Base-by-base conservation (phyloP, 768 basidiomycete genomes). In the Psilocybe cyanescens region DNA sequence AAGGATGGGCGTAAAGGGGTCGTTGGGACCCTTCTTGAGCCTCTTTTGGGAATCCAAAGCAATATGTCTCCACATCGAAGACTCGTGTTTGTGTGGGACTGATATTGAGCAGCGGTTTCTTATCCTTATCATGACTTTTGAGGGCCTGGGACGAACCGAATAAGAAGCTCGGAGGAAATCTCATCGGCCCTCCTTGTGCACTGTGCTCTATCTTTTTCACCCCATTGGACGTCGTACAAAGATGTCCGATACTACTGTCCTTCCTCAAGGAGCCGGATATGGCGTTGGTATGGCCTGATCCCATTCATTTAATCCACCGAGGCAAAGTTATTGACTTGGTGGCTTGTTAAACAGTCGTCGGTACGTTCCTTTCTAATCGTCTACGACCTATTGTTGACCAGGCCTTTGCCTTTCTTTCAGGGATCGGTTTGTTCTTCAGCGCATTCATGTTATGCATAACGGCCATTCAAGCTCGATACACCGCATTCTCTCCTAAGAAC, bases 401-500 rank as follows among this genome's bases (percentile, higher is more conserved):
- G 54, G 17, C 31, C 24, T 24, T 33, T 57, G 39, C 16, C 16
- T 30, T 29, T 51, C 30, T 19, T 41, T 31, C 62, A 89, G 94
- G 94, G 41, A 95, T 96, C 64, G 94, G 94, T 19, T 75, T 95
- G 45, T 94, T 95, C 74, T 96, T 95, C 76, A 89, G 89, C 65
- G 88, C 77, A 8, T 87, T 94, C 69, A 94, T 94, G 92, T 68
- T 93, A 29, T 70, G 81, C 51, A 69, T 97, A 63, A 95, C 93
- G 7, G 88, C 87, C 41, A 72, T 97, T 45, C 95, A 97, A 76
- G 78, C 87, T 49, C 85, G 94, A 41, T 97, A 96, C 71, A 96
- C 95, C 0, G 81, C 84, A 0, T 91, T 88, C 72, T 92, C 91
- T 3, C 88, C 90, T 16, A 85, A 84, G 60, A 89, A 83, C 62